Percentiles rank a stretch among this genome's conserved stretches.
Evolutionary conservation across 306 rosid species (phyloP).

Genomic region (Quercus parvula): DNA sequence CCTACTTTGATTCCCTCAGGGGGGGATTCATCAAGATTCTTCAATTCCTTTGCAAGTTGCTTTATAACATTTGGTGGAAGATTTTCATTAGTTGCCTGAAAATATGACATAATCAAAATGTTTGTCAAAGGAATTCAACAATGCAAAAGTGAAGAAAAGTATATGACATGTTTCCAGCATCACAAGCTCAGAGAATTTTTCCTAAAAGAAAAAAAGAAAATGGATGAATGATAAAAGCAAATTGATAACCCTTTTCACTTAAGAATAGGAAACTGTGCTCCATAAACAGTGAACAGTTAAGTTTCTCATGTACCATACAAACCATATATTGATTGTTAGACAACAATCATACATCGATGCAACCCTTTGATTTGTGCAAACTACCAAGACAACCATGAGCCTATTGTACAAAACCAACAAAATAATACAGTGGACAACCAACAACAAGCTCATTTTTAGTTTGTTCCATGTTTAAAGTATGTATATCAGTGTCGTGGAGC

Average conservation of each 20-base stretch:
- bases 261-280: not conserved
- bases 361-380: too few relatives aligned
- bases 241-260: not conserved
- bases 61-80: constrained; percentile 96
- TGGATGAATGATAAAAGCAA: not conserved
- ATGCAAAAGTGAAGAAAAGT: constrained; percentile 9
- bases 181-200: not conserved
- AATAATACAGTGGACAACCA: too few relatives aligned
- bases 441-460: not conserved
- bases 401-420: too few relatives aligned
- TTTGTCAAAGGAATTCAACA: not conserved
- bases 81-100: constrained; percentile 95
- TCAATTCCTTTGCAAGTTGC: constrained; percentile 97
- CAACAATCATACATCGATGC: too few relatives aligned
- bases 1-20: constrained; percentile 96
- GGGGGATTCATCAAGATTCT: constrained; percentile 90
- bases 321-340: too few relatives aligned
- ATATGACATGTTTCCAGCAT: not conserved
- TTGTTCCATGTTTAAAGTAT: not conserved
- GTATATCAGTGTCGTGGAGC: not conserved
- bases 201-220: not conserved
- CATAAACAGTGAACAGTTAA: not conserved
- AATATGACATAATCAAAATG: constrained; percentile 20
- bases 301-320: too few relatives aligned
- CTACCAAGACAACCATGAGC: too few relatives aligned